Evolutionary conservation across 345 rosid genomes (phyloP).

Genomic region (Leavenworthia alabamica): DNA sequence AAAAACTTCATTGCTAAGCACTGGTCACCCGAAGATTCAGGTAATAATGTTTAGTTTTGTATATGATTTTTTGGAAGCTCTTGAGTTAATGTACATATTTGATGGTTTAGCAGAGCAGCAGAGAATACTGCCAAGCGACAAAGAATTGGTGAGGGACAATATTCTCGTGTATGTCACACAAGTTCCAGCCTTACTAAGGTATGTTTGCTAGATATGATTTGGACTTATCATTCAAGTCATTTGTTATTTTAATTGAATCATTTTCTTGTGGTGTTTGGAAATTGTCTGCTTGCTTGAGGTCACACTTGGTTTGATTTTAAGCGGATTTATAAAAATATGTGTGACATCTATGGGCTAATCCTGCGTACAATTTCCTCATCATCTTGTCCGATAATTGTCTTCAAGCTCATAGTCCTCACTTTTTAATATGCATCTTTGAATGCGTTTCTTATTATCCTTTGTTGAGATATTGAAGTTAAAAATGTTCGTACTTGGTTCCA

Average conservation of each 20-base stretch:
- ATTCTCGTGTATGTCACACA: slow-evolving; percentile 80
- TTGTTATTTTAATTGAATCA: not conserved
- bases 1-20: slow-evolving; percentile 90
- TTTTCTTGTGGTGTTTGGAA: not conserved
- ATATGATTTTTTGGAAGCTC: not conserved
- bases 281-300: not conserved
- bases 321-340: not conserved
- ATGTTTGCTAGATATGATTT: not conserved
- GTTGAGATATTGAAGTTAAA: not conserved
- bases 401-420: not conserved
- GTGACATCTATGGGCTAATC: not conserved
- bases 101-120: slow-evolving; percentile 58
- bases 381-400: not conserved
- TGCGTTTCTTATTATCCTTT: not conserved
- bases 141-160: slow-evolving; percentile 73
- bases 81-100: not conserved
- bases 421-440: not conserved
- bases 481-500: too few species aligned
- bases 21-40: slow-evolving; percentile 70
- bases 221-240: slow-evolving; percentile 4
- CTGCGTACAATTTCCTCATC: not conserved
- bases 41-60: not conserved
- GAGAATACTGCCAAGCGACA: slow-evolving; percentile 59
- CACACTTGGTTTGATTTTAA: not conserved
- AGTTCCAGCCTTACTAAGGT: slow-evolving; percentile 92